Evolutionary conservation across 2,329 filamentous ascomycete species (phyloP).

Genomic region (Fusarium verticillioides): DNA sequence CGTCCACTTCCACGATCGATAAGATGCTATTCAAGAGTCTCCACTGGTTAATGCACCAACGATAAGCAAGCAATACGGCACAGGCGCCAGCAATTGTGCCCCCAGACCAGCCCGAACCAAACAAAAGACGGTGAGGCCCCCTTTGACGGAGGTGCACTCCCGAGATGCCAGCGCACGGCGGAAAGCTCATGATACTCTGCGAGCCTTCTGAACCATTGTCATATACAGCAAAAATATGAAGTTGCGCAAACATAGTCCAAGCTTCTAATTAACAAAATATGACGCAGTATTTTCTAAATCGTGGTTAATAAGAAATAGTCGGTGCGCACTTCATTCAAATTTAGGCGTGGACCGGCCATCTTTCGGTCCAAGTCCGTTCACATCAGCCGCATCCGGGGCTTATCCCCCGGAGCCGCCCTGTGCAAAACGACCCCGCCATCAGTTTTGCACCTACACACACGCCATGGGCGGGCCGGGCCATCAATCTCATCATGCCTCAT

Average conservation of each 20-base stretch:
- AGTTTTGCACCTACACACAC: background rate
- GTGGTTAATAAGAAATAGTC: background rate
- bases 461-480: constrained; percentile 33
- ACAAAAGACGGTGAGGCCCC: constrained; percentile 38
- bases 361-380: constrained; percentile 14
- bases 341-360: constrained; percentile 10
- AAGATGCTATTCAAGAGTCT: constrained; percentile 9
- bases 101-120: background rate
- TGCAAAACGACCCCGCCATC: constrained; percentile 30
- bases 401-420: constrained; percentile 26
- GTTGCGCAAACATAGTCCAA: background rate
- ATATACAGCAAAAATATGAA: background rate
- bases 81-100: constrained; percentile 18
- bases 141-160: constrained; percentile 27
- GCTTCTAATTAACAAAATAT: constrained; percentile 1
- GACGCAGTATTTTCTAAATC: constrained; percentile 14
- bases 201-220: background rate
- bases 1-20: constrained; percentile 13
- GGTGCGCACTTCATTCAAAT: constrained; percentile 13
- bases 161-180: constrained; percentile 20
- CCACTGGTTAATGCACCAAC: constrained; percentile 33
- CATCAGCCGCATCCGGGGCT: constrained; percentile 28
- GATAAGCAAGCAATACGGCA: constrained; percentile 29
- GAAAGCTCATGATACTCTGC: constrained; percentile 15
- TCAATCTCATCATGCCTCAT: constrained; percentile 19